Percentiles rank a stretch among this genome's conserved stretches.
Evolutionary conservation across 305 asterid species (phyloP).

Genomic region (Plantago lanceolata): DNA sequence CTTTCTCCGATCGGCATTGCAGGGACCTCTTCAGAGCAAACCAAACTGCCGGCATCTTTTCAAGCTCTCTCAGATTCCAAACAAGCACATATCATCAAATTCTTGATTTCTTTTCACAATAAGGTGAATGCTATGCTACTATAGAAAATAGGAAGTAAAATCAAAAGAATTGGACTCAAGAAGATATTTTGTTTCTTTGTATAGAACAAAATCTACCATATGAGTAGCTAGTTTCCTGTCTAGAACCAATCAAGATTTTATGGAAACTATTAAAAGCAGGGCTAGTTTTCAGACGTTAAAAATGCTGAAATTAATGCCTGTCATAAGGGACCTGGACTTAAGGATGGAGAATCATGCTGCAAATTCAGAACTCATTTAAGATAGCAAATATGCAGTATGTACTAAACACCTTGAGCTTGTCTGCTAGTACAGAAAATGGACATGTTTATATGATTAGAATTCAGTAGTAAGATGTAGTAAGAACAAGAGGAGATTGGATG

Average conservation of each 20-base stretch:
- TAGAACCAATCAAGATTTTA: slow-evolving; percentile 21
- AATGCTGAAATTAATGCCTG: slow-evolving; percentile 35
- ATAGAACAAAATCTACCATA: slow-evolving; percentile 22
- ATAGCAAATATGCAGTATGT: not conserved
- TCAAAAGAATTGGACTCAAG: slow-evolving; percentile 1
- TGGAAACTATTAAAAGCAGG: slow-evolving; percentile 26
- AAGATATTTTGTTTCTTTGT: slow-evolving; percentile 21
- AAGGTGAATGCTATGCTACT: not conserved
- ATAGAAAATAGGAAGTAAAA: slow-evolving; percentile 5
- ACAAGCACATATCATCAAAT: slow-evolving; percentile 4
- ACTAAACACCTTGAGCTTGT: not conserved
- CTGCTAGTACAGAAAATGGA: not conserved
- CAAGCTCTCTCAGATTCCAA: slow-evolving; percentile 4
- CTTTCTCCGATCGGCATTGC: slow-evolving; percentile 58
- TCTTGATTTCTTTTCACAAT: not conserved
- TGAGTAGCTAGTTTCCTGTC: slow-evolving; percentile 22
- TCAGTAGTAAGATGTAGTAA: not conserved
- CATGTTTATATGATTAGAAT: not conserved
- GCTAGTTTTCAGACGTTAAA: slow-evolving; percentile 22
- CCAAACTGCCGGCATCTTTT: slow-evolving; percentile 81
- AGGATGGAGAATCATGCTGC: not conserved
- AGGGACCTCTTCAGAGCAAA: slow-evolving; percentile 65
- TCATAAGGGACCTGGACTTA: slow-evolving; percentile 15
- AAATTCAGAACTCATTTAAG: not conserved
- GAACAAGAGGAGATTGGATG: not conserved